phyloP scores from a whole-genome alignment of 2,329 filamentous ascomycete genomes.

The Blumeriella jaapii region DNA sequence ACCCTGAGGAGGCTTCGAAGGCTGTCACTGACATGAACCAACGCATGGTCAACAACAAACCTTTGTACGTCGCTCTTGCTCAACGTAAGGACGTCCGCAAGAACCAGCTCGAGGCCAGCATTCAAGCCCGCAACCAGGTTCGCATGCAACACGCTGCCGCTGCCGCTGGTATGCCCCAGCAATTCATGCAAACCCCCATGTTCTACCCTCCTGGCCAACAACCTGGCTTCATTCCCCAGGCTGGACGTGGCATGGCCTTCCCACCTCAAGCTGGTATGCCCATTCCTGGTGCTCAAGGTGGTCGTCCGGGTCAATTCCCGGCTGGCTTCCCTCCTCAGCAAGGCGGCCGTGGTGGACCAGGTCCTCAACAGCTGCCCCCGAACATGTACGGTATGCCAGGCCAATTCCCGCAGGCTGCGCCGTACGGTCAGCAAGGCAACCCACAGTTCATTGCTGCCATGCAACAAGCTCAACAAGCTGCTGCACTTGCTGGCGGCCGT shows the following conservation, averaged over 20 bases:
- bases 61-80: constrained; percentile 91
- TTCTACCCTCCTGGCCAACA: constrained; percentile 83
- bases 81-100: constrained; percentile 99
- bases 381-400: constrained; percentile 74
- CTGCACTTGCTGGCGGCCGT: constrained; percentile 35
- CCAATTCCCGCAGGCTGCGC: constrained; percentile 67
- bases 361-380: constrained; percentile 75
- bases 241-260: constrained; percentile 55
- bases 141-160: constrained; percentile 96
- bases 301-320: constrained; percentile 78
- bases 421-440: constrained; percentile 70
- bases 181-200: constrained; percentile 80
- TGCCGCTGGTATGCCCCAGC: constrained; percentile 76
- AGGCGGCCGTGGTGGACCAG: constrained; percentile 74
- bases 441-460: constrained; percentile 74
- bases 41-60: constrained; percentile 96
- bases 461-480: constrained; percentile 59
- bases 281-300: constrained; percentile 63
- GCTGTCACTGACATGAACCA: constrained; percentile 99
- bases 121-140: constrained; percentile 97
- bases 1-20: constrained; percentile 97
- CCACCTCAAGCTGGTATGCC: constrained; percentile 48
- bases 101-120: constrained; percentile 97
- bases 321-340: constrained; percentile 71
- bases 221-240: constrained; percentile 53